A percentile compares a stretch with the other conserved stretches of the same genome.
These are phyloP conservation scores for Leccinum imitatum DNA, from an alignment of 768 basidiomycete species.

Conservation along the genomic window DNA sequence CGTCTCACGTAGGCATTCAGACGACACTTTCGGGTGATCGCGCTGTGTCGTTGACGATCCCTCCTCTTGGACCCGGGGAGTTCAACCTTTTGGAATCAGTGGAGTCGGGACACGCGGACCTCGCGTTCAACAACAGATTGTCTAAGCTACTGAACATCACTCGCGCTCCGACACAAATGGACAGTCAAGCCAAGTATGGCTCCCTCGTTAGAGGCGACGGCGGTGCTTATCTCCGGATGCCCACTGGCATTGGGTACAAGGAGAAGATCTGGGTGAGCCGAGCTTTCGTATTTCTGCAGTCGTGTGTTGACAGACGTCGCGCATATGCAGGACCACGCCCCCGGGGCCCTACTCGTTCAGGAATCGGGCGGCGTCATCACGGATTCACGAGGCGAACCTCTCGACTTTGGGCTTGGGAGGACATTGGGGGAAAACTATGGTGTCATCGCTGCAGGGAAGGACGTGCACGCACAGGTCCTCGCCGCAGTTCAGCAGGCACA, in stretches of 20 bases:
- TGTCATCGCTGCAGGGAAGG: constrained; percentile 78
- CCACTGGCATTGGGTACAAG: constrained; percentile 70
- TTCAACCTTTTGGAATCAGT: constrained; percentile 87
- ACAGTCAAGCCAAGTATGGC: constrained; percentile 95
- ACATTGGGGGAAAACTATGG: constrained; percentile 87
- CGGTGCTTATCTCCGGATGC: constrained; percentile 77
- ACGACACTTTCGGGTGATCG: constrained; percentile 51
- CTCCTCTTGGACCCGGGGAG: constrained; percentile 37
- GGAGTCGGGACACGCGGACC: constrained; percentile 90
- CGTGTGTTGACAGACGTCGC: neutral
- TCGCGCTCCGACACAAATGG: constrained; percentile 76
- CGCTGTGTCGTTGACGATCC: constrained; percentile 52
- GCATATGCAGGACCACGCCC: constrained; percentile 78
- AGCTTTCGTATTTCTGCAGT: too few relatives aligned
- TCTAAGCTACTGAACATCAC: constrained; percentile 66
- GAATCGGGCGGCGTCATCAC: constrained; percentile 89
- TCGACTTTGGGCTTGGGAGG: constrained; percentile 86
- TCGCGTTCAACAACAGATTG: constrained; percentile 77
- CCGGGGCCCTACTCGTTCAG: constrained; percentile 77
- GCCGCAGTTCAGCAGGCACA: constrained; percentile 68
- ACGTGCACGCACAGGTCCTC: constrained; percentile 66
- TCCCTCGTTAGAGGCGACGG: constrained; percentile 86
- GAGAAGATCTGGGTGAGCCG: constrained; percentile 93
- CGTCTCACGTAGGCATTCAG: constrained; percentile 30
- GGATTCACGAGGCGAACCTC: constrained; percentile 72